These are phyloP conservation scores for Cubamyces lactineus DNA, from an alignment of 768 basidiomycete genomes.

Conservation along the genomic window DNA sequence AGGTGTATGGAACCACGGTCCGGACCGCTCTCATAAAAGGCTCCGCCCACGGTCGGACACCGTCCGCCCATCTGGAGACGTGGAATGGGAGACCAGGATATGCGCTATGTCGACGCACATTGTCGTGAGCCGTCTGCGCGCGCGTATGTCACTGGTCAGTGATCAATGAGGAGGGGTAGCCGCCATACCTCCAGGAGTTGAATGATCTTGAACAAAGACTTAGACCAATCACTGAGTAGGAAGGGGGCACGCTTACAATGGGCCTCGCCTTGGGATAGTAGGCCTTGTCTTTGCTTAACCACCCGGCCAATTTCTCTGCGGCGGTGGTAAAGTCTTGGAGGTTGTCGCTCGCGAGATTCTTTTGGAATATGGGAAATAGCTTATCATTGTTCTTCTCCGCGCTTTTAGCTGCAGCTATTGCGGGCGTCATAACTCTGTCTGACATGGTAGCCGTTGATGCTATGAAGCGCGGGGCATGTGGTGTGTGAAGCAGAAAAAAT, in stretches of 20 bases:
- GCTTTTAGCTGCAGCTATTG: neutral
- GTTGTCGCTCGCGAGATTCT: slow-evolving; percentile 17
- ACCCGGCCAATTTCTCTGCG: slow-evolving; percentile 25
- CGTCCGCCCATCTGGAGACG: slow-evolving; percentile 14
- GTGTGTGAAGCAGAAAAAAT: neutral
- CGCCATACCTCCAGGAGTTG: slow-evolving; percentile 25
- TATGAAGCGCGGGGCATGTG: no score
- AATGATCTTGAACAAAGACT: slow-evolving; percentile 20
- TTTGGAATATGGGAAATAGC: slow-evolving; percentile 26
- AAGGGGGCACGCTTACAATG: slow-evolving; percentile 19
- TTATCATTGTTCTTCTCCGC: slow-evolving; percentile 30
- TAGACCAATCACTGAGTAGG: neutral
- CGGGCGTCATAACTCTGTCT: no score
- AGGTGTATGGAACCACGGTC: slow-evolving; percentile 19
- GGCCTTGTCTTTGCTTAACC: slow-evolving; percentile 29
- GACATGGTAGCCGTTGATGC: no score
- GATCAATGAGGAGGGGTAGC: neutral
- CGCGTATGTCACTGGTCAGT: neutral
- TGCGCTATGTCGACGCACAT: slow-evolving; percentile 16
- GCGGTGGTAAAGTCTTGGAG: slow-evolving; percentile 13
- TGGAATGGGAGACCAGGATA: slow-evolving; percentile 17
- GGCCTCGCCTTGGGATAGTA: slow-evolving; percentile 31
- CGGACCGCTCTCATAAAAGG: slow-evolving; percentile 23
- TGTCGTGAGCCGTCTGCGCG: slow-evolving; percentile 24
- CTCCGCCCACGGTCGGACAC: slow-evolving; percentile 17